A percentile compares a stretch with the other conserved stretches of the same genome.
Conservation (phyloP, 108 stramenopile species). For the Cyclostephanos invisitatus region DNA sequence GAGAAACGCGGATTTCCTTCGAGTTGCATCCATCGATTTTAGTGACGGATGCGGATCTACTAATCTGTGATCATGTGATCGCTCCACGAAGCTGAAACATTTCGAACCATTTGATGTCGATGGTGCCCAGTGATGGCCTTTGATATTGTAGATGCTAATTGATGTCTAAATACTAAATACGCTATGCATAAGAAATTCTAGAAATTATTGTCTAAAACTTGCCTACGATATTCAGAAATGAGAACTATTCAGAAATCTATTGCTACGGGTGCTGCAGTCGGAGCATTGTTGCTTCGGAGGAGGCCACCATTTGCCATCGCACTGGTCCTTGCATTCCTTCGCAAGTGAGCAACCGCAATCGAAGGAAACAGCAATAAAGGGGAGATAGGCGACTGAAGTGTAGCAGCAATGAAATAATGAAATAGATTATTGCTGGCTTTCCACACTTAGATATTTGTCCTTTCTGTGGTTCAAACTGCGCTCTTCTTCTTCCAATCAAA, state of each 20-base stretch:
- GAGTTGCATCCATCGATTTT: slow-evolving; percentile 1
- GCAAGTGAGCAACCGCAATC: slow-evolving; percentile 29
- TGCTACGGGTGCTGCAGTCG: slow-evolving; percentile 13
- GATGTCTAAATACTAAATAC: too few relatives aligned
- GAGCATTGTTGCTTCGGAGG: slow-evolving; percentile 17
- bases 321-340: slow-evolving; percentile 15
- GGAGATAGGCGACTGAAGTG: slow-evolving; percentile 36
- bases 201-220: too few relatives aligned
- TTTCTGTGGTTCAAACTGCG: too few relatives aligned
- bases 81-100: not conserved
- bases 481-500: too few relatives aligned
- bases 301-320: slow-evolving; percentile 20
- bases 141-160: too few relatives aligned
- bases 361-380: slow-evolving; percentile 39
- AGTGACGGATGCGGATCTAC: not conserved
- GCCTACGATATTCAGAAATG: not conserved
- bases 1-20: slow-evolving; percentile 1
- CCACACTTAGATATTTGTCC: too few relatives aligned
- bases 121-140: too few relatives aligned
- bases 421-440: too few relatives aligned
- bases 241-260: slow-evolving; percentile 17
- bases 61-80: not conserved
- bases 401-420: slow-evolving; percentile 21
- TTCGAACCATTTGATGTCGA: too few relatives aligned
- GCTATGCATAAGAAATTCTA: too few relatives aligned